Evolutionary conservation across 208 protist species (phyloP).

Genomic region (Leptomonas pyrrhocoris): DNA sequence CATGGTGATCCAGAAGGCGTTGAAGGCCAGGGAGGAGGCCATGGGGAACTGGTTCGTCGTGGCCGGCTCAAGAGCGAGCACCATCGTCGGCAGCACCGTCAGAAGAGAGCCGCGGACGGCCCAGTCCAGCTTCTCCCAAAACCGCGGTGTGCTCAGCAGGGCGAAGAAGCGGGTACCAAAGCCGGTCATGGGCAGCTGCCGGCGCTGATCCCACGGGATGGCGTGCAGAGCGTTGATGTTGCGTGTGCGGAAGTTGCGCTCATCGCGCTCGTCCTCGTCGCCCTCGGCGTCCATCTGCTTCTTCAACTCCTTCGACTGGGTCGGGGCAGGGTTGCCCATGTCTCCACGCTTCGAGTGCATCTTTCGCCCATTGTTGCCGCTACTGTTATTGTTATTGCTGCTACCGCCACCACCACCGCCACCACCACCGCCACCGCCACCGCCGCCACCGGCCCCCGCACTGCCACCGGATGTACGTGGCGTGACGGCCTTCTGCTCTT

Average conservation of each 20-base stretch:
- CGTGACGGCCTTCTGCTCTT: slow-evolving; percentile 18
- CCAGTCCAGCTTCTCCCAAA: slow-evolving; percentile 93
- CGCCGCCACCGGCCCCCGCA: slow-evolving; percentile 37
- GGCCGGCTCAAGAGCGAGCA: slow-evolving; percentile 79
- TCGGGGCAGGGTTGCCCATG: slow-evolving; percentile 15
- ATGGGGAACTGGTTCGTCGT: slow-evolving; percentile 73
- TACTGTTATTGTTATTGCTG: slow-evolving; percentile 1
- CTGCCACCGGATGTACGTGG: slow-evolving; percentile 11
- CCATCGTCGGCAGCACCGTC: slow-evolving; percentile 87
- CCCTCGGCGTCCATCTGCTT: slow-evolving; percentile 32
- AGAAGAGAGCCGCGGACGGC: slow-evolving; percentile 80
- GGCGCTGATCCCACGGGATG: slow-evolving; percentile 89
- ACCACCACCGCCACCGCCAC: slow-evolving; percentile 30
- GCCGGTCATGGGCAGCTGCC: slow-evolving; percentile 72
- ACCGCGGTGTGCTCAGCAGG: slow-evolving; percentile 77
- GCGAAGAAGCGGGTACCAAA: slow-evolving; percentile 87
- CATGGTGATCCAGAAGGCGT: slow-evolving; percentile 90
- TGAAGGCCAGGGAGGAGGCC: slow-evolving; percentile 79
- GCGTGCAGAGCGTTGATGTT: slow-evolving; percentile 82
- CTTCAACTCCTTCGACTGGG: slow-evolving; percentile 29
- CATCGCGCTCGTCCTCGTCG: slow-evolving; percentile 78
- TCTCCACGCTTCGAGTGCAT: slow-evolving; percentile 11
- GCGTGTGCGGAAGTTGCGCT: slow-evolving; percentile 59
- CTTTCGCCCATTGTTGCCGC: not conserved
- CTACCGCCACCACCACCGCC: slow-evolving; percentile 19